Base-by-base conservation (phyloP, 2,329 filamentous ascomycete species). In the Neofusicoccum parvum region DNA sequence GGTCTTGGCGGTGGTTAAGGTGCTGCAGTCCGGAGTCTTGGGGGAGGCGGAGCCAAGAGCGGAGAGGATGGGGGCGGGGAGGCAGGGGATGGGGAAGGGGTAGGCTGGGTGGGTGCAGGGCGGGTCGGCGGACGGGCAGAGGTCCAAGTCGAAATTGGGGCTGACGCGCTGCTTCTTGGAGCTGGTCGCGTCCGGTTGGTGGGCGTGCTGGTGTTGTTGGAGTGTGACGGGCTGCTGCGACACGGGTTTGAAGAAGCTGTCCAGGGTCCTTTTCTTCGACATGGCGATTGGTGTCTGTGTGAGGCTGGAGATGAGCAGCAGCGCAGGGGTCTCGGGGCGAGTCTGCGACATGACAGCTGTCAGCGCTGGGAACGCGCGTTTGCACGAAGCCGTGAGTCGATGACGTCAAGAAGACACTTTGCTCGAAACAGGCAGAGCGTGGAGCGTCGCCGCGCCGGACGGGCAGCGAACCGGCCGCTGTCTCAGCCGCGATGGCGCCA, bases 241-340 rank as follows among this genome's bases (percentile, higher is more conserved):
- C 23, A 80, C 73, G 1, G 85, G 82, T 36, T 81, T 80, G 76
- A 93, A 92, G 79, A 92, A 93, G 11, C 84, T 79, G 67, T 92
- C 88, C 1, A 93, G 80, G 0, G 89, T 91, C 65, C 89, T 83
- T 72, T 90, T 88, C 67, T 80, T 79, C 67, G 70, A 68, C 56
- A 62, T 56, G 49, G 56, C n/a, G 20, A 12, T 58, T 34, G 36
- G 54, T 27, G 39, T 60, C n/a, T 37, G 43, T 36, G 9, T 27
- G 37, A 32, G 12, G 10, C 4, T 15, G 17, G n/a, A 32, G n/a
- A 23, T 41, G 7, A 34, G 50, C 10, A 43, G 53, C 36, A 17
- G 32, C 20, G 36, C 53, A 58, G 6, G 53, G 53, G 53, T 58
- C 39, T 58, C 53, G n/a, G 39, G 53, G 10, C 11, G 20, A n/a